Base-by-base conservation (phyloP, 2,329 filamentous ascomycete genomes). In the Penicillium digitatum region DNA sequence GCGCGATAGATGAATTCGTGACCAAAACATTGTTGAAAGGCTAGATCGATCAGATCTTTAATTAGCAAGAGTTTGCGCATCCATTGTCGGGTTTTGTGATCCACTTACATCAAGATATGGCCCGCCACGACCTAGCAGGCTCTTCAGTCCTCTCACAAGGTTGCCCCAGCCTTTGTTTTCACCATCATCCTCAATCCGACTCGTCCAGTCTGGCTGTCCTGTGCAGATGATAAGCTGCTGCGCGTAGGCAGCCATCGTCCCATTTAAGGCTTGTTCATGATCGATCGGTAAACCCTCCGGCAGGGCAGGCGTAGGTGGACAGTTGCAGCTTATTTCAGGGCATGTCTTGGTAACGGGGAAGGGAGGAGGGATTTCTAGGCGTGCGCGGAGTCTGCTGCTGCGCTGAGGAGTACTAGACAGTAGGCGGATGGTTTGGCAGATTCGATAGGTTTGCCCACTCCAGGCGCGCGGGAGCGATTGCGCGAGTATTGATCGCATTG, bases 171-270 rank as follows among this genome's bases (percentile, higher is more conserved):
- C 74, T 26, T 77, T 70, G 3, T 75, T 70, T 32, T 74, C 69
- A 16, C 87, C 83, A 56, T 95, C 90, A 43, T 95, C 86, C 69
- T 95, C 91, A 59, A 96, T 95, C 54, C 84, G 83, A 67, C 88
- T 92, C 27, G 81, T 78, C 92, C 92, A 96, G 74, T 95, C 89
- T 29, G 81, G 76, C 57, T 85, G 83, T 5, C 90, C 91, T 0
- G 91, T 95, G 59, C 88, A 92, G 14, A 96, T 80, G 10, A 97
- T 74, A 3, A 96, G 82, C 64, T 96, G 91, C 72, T 95, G 87
- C 1, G 85, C 80, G 69, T 96, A 95, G 1, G 81, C 78, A 2
- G 87, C 80, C 75, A 96, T 92, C 6, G 88, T 87, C 12, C 89
- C 89, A 67, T 88, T 87, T 40, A 96, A 77, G 18, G 82, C 79